These are phyloP conservation scores for Candida methanosorbosa DNA, from an alignment of 805 yeast species.

Conservation along the genomic window DNA sequence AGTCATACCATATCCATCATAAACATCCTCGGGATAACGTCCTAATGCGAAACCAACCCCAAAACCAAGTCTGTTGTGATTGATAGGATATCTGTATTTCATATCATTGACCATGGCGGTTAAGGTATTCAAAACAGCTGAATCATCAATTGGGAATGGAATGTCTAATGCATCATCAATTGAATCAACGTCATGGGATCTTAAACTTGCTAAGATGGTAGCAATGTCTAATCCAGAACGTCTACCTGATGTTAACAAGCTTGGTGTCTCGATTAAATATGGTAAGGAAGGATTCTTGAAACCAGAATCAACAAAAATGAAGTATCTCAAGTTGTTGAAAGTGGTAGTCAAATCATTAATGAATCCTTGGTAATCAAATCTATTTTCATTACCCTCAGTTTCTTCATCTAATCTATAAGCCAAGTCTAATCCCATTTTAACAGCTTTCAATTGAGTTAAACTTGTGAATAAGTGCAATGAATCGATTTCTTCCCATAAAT, in stretches of 20 bases:
- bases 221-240: slow-evolving; percentile 80
- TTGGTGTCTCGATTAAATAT: slow-evolving; percentile 67
- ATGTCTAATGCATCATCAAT: slow-evolving; percentile 28
- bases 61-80: slow-evolving; percentile 36
- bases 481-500: slow-evolving; percentile 85
- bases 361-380: no score
- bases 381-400: no score
- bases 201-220: slow-evolving; percentile 41
- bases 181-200: slow-evolving; percentile 34
- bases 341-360: slow-evolving; percentile 18
- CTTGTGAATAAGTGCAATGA: slow-evolving; percentile 76
- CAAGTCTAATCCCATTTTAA: slow-evolving; percentile 44
- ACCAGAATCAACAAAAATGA: slow-evolving; percentile 32
- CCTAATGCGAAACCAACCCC: slow-evolving; percentile 65
- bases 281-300: slow-evolving; percentile 32
- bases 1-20: slow-evolving; percentile 62
- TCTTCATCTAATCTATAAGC: slow-evolving; percentile 23
- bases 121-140: slow-evolving; percentile 54
- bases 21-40: slow-evolving; percentile 87
- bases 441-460: slow-evolving; percentile 62
- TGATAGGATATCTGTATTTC: slow-evolving; percentile 72
- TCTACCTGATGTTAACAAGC: slow-evolving; percentile 22
- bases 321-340: slow-evolving; percentile 28
- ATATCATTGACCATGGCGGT: slow-evolving; percentile 55
- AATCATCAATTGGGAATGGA: slow-evolving; percentile 58